These are phyloP conservation scores for Lachnellula suecica DNA, from an alignment of 2,329 filamentous ascomycete species.

Conservation along the genomic window DNA sequence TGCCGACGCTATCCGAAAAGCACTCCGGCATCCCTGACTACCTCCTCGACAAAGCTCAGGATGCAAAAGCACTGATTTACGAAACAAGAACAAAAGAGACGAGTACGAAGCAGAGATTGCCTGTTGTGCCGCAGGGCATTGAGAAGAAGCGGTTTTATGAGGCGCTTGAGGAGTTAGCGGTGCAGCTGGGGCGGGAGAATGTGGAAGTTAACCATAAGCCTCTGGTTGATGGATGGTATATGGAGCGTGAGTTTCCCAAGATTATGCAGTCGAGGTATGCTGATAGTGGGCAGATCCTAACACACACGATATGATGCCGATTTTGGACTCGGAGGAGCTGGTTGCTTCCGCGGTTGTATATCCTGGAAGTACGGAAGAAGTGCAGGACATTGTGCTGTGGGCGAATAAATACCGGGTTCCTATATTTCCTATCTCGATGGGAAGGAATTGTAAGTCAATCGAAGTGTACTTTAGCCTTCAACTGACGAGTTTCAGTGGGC, in stretches of 20 bases:
- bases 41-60: slow-evolving; percentile 37
- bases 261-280: neutral
- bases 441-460: slow-evolving; percentile 43
- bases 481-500: slow-evolving; percentile 35
- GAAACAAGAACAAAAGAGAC: slow-evolving; percentile 35
- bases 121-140: slow-evolving; percentile 40
- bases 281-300: neutral
- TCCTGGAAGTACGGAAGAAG: slow-evolving; percentile 43
- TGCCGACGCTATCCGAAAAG: slow-evolving; percentile 36
- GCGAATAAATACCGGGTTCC: slow-evolving; percentile 46
- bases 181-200: slow-evolving; percentile 36
- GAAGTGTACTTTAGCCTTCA: slow-evolving; percentile 41
- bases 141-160: slow-evolving; percentile 35
- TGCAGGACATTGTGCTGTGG: slow-evolving; percentile 45
- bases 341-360: slow-evolving; percentile 43
- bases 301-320: slow-evolving; percentile 43
- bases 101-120: slow-evolving; percentile 30
- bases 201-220: slow-evolving; percentile 43
- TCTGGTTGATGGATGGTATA: slow-evolving; percentile 39
- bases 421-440: slow-evolving; percentile 48
- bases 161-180: slow-evolving; percentile 37
- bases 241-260: slow-evolving; percentile 12
- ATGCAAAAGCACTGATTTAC: slow-evolving; percentile 36
- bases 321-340: slow-evolving; percentile 42
- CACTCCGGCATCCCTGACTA: slow-evolving; percentile 40